These are phyloP conservation scores for Purshia tridentata DNA, from an alignment of 306 rosid species.

Conservation along the genomic window DNA sequence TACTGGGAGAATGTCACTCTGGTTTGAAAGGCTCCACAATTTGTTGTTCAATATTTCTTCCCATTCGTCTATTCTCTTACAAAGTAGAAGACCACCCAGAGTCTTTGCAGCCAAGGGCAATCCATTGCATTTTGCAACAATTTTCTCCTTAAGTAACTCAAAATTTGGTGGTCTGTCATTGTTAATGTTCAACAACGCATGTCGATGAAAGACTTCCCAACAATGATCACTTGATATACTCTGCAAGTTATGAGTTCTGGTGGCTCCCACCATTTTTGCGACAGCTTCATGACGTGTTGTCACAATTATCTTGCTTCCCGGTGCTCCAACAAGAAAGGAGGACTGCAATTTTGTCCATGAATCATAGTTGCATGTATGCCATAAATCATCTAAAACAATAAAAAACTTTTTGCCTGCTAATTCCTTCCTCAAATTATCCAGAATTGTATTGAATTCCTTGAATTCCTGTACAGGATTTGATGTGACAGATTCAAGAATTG, in stretches of 20 bases:
- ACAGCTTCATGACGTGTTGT: conserved; percentile 12
- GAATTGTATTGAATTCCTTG: no score
- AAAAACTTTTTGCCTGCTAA: conserved; percentile 2
- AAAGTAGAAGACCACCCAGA: conserved; percentile 23
- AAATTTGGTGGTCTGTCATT: neutral
- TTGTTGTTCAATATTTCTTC: neutral
- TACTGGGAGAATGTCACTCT: conserved; percentile 3
- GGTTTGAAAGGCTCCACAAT: neutral
- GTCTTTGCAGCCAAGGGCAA: conserved; percentile 31
- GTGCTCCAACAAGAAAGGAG: conserved; percentile 3
- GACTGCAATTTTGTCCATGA: neutral
- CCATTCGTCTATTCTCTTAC: conserved; percentile 13
- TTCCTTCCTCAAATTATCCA: no score
- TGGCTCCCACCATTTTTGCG: neutral
- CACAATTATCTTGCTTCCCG: conserved; percentile 25
- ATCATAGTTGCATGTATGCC: neutral
- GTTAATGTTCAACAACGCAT: neutral
- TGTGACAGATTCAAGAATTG: no score
- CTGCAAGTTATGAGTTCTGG: neutral
- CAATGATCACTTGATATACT: conserved; percentile 6
- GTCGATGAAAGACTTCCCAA: conserved; percentile 10
- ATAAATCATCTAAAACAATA: conserved; percentile 29
- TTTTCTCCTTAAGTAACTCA: neutral
- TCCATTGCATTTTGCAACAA: conserved; percentile 22
- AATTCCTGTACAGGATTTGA: no score